These are phyloP conservation scores for Exophiala dermatitidis DNA, from an alignment of 2,329 filamentous ascomycete genomes.

Conservation along the genomic window DNA sequence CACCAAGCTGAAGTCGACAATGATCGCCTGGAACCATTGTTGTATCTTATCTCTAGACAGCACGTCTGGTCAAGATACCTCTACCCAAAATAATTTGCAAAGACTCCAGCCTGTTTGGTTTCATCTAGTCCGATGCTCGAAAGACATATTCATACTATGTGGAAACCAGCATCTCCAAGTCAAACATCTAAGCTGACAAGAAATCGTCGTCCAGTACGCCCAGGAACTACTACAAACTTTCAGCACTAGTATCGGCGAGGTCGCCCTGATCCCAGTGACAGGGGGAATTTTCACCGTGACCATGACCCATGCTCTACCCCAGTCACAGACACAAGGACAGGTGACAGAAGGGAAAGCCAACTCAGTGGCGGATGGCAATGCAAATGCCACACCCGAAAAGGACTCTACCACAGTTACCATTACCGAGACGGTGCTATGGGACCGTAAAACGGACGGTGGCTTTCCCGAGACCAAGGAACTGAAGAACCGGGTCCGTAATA, in stretches of 20 bases:
- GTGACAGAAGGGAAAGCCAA: too few species aligned
- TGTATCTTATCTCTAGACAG: too few species aligned
- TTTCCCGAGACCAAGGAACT: constrained; percentile 93
- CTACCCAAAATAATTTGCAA: too few species aligned
- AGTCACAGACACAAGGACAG: not conserved
- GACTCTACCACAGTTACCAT: constrained; percentile 12
- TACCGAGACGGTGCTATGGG: constrained; percentile 64
- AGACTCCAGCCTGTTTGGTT: too few species aligned
- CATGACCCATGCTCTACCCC: constrained; percentile 39
- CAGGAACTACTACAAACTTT: constrained; percentile 96
- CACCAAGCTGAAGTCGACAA: too few species aligned
- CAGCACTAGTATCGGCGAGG: constrained; percentile 71
- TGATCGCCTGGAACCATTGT: too few species aligned
- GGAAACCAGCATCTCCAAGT: too few species aligned
- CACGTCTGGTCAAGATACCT: too few species aligned
- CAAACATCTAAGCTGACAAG: too few species aligned
- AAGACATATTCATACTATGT: too few species aligned
- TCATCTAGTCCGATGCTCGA: too few species aligned
- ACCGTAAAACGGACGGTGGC: constrained; percentile 75
- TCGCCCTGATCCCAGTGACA: constrained; percentile 76
- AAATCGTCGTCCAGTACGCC: constrained; percentile 56
- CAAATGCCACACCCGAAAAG: not conserved
- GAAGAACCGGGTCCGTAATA: constrained; percentile 74
- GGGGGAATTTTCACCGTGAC: constrained; percentile 77
- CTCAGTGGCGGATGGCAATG: too few species aligned